Conservation (phyloP, 768 basidiomycete species). For the Pleurotus salmoneostramineus region DNA sequence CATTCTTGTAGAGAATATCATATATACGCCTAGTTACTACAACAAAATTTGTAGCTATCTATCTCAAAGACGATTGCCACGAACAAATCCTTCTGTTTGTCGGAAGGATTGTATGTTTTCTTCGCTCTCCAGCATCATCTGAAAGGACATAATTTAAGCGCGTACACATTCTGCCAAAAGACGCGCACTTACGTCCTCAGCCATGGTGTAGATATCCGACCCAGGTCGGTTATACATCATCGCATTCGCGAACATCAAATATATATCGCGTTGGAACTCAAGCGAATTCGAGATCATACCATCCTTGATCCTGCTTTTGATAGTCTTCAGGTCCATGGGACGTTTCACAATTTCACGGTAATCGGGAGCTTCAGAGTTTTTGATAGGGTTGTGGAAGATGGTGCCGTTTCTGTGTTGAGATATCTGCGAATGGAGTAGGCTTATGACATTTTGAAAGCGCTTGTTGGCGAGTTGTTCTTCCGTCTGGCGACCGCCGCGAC, state of each 20-base stretch:
- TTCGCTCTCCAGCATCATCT: constrained; percentile 81
- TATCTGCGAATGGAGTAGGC: constrained; percentile 77
- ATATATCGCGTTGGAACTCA: constrained; percentile 88
- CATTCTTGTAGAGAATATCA: not conserved
- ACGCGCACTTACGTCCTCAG: constrained; percentile 71
- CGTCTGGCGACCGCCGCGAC: constrained; percentile 32
- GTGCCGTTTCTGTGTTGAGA: constrained; percentile 84
- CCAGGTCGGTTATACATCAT: constrained; percentile 94
- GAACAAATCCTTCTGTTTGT: constrained; percentile 71
- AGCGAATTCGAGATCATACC: constrained; percentile 75
- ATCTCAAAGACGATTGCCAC: constrained; percentile 25
- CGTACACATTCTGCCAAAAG: not conserved
- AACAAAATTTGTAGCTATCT: not conserved
- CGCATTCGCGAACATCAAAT: constrained; percentile 94
- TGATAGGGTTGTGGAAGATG: constrained; percentile 90
- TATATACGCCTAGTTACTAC: not conserved
- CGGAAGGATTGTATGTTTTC: constrained; percentile 62
- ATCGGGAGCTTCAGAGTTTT: constrained; percentile 82
- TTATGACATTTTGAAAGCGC: constrained; percentile 78
- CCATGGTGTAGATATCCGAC: constrained; percentile 86
- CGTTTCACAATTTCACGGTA: constrained; percentile 90
- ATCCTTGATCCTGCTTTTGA: constrained; percentile 83
- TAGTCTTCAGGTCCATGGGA: constrained; percentile 95
- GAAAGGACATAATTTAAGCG: constrained; percentile 2
- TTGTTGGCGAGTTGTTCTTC: constrained; percentile 57